Percentiles rank a stretch among this genome's conserved stretches.
These are phyloP conservation scores for Phialophora tarda DNA, from an alignment of 2,329 filamentous ascomycete species.

Conservation along the genomic window DNA sequence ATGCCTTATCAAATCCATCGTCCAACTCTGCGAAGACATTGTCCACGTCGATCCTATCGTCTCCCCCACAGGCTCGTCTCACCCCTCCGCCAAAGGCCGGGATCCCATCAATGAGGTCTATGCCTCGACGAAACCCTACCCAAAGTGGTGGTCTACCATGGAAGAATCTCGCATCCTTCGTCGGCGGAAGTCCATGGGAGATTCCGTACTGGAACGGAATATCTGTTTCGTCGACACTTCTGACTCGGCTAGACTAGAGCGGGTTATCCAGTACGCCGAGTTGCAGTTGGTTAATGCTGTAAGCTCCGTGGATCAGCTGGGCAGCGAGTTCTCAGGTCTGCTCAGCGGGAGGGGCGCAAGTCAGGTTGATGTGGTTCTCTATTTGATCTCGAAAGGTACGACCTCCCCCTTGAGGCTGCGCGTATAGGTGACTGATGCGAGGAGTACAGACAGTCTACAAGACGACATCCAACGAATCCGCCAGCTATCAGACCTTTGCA, in stretches of 20 bases:
- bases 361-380: conserved; percentile 84
- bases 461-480: conserved; percentile 75
- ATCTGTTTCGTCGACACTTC: conserved; percentile 91
- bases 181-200: conserved; percentile 73
- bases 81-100: conserved; percentile 23
- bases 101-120: conserved; percentile 63
- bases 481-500: conserved; percentile 73
- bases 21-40: conserved; percentile 86
- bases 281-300: conserved; percentile 68
- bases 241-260: conserved; percentile 59
- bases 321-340: conserved; percentile 75
- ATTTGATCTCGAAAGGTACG: conserved; percentile 76
- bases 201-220: conserved; percentile 84
- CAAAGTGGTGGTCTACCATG: conserved; percentile 84
- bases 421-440: not conserved
- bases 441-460: conserved; percentile 59
- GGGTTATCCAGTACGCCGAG: conserved; percentile 72
- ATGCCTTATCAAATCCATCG: conserved; percentile 83
- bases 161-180: conserved; percentile 67
- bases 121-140: conserved; percentile 82
- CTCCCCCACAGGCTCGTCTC: conserved; percentile 13
- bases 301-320: conserved; percentile 66
- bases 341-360: conserved; percentile 81
- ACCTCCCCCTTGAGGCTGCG: not conserved
- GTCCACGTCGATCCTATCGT: conserved; percentile 79